Conservation (phyloP, 2,329 filamentous ascomycete genomes). For the Curvularia sp. region DNA sequence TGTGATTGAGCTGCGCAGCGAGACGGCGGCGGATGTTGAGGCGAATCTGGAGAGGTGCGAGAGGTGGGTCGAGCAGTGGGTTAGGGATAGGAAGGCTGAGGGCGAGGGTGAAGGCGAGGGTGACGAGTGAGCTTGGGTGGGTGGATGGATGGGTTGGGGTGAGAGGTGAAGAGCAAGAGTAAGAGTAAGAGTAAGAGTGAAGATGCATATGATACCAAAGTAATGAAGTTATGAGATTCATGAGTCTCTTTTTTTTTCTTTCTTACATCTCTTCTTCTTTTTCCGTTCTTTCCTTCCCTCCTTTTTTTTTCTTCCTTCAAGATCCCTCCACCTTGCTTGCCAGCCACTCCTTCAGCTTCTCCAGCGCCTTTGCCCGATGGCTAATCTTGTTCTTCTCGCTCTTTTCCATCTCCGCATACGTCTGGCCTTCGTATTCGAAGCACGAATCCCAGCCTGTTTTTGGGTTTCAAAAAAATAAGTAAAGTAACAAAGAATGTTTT, state of each 20-base stretch:
- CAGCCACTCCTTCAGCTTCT: constrained; percentile 85
- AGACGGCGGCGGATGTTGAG: constrained; percentile 87
- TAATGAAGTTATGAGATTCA: constrained; percentile 3
- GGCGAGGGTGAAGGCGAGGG: constrained; percentile 21
- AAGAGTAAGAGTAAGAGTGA: not conserved
- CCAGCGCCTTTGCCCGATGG: constrained; percentile 85
- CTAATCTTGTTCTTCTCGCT: constrained; percentile 88
- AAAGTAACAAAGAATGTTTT: no score
- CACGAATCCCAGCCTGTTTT: constrained; percentile 95
- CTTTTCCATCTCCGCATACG: constrained; percentile 96
- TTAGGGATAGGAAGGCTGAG: constrained; percentile 63
- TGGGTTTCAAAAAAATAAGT: no score
- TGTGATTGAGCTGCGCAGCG: constrained; percentile 86
- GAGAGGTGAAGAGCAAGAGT: not conserved
- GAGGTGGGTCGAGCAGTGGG: constrained; percentile 84
- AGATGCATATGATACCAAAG: constrained; percentile 8
- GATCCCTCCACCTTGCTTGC: constrained; percentile 49
- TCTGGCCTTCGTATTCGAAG: constrained; percentile 88
- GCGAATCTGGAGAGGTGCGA: constrained; percentile 84
- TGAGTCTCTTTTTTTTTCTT: not conserved
- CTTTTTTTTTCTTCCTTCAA: constrained; percentile 11
- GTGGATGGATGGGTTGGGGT: no score
- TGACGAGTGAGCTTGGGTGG: no score
- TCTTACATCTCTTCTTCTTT: not conserved
- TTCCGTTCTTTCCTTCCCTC: not conserved